Evolutionary conservation across 192 early-diverging fungal species (phyloP).

Genomic region (Entophlyctis luteolus): DNA sequence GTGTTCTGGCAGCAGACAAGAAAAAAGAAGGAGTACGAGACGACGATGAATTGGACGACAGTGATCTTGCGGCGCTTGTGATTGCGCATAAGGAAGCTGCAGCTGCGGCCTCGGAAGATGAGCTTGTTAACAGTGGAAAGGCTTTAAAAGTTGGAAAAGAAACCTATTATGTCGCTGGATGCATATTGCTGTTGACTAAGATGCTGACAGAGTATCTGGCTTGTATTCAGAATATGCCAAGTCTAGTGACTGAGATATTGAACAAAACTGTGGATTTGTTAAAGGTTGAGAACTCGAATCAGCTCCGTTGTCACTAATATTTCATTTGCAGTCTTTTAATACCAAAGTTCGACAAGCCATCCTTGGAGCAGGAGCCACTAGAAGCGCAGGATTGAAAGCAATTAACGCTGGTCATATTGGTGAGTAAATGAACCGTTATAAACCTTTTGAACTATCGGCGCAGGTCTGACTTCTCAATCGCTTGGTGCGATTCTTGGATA

Average conservation of each 20-base stretch:
- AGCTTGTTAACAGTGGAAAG: conserved; percentile 34
- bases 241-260: conserved; percentile 78
- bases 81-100: conserved; percentile 13
- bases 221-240: conserved; percentile 74
- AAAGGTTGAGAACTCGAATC: conserved; percentile 51
- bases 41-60: conserved; percentile 28
- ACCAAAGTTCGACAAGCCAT: conserved; percentile 94
- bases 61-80: conserved; percentile 22
- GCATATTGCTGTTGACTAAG: conserved; percentile 83
- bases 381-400: conserved; percentile 93
- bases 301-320: background rate
- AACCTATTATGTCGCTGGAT: conserved; percentile 83
- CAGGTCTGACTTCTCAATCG: conserved; percentile 89
- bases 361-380: conserved; percentile 93
- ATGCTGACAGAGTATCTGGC: conserved; percentile 89
- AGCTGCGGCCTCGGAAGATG: conserved; percentile 7
- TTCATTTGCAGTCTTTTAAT: conserved; percentile 76
- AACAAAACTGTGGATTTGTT: conserved; percentile 83
- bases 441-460: background rate
- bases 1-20: background rate
- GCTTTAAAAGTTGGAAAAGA: conserved; percentile 71
- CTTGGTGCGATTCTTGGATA: conserved; percentile 81
- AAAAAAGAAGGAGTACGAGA: conserved; percentile 6
- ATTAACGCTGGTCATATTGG: conserved; percentile 95
- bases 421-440: conserved; percentile 25